Percentiles rank a stretch among this genome's conserved stretches.
Conservation (phyloP, 129 eudicot genomes). For the Ambrosia trifida region DNA sequence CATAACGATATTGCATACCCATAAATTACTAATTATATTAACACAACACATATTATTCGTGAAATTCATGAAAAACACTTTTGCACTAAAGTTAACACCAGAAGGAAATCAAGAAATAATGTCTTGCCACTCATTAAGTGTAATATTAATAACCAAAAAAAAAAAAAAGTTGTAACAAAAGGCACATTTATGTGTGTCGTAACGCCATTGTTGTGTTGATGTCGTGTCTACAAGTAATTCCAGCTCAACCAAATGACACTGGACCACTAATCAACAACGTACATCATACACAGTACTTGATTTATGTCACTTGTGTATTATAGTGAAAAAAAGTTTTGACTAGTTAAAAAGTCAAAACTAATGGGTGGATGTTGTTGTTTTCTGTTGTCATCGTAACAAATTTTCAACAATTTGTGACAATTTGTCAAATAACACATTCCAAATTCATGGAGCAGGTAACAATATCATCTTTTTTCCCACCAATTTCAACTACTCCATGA, state of each 20-base stretch:
- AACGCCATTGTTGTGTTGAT: not conserved
- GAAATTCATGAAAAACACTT: too few relatives aligned
- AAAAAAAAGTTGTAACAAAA: not conserved
- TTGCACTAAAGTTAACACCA: too few relatives aligned
- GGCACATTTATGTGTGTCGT: not conserved
- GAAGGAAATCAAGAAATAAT: too few relatives aligned
- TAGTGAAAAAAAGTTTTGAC: conserved; percentile 17
- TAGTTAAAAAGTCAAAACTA: conserved; percentile 30
- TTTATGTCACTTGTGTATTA: conserved; percentile 15
- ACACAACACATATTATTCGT: too few relatives aligned
- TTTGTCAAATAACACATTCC: conserved; percentile 55
- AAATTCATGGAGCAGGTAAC: conserved; percentile 73
- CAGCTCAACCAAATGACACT: not conserved
- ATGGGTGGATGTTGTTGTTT: conserved; percentile 62
- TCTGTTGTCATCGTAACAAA: conserved; percentile 46
- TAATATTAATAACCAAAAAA: too few relatives aligned
- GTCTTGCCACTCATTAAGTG: too few relatives aligned
- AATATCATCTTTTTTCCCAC: conserved; percentile 28
- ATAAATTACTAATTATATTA: too few relatives aligned
- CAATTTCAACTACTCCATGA: conserved; percentile 34
- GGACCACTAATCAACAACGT: conserved; percentile 8
- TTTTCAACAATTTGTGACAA: conserved; percentile 33
- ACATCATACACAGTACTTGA: conserved; percentile 18
- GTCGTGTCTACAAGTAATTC: not conserved
- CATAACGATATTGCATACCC: too few relatives aligned